A percentile compares a stretch with the other conserved stretches of the same genome.
These are phyloP conservation scores for Zhuliangozyma blackwelliae DNA, from an alignment of 1,139 yeast genomes.

Conservation along the genomic window DNA sequence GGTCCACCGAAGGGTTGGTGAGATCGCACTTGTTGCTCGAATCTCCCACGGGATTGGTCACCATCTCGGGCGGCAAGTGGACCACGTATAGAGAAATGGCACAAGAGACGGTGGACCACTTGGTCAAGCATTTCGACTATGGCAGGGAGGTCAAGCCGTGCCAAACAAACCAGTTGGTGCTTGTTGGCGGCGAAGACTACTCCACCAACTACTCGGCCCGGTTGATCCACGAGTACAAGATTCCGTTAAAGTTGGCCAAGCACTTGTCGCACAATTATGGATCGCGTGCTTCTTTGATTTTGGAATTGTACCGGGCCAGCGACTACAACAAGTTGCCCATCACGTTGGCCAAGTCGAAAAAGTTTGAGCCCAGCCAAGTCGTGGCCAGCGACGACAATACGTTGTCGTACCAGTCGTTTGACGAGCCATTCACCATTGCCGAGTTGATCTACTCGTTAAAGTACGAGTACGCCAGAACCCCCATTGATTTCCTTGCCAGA, in stretches of 20 bases:
- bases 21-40: conserved; percentile 81
- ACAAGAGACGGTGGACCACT: conserved; percentile 81
- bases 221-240: conserved; percentile 71
- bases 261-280: conserved; percentile 89
- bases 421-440: conserved; percentile 89
- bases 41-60: conserved; percentile 65
- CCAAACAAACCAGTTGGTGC: conserved; percentile 55
- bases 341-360: conserved; percentile 47
- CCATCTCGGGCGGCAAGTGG: conserved; percentile 98
- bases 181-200: conserved; percentile 73
- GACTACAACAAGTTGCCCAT: conserved; percentile 59
- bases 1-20: conserved; percentile 76
- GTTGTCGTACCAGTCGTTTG: conserved; percentile 50
- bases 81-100: conserved; percentile 98
- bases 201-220: conserved; percentile 71
- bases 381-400: conserved; percentile 31
- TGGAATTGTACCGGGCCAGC: conserved; percentile 56
- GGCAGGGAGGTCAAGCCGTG: conserved; percentile 48
- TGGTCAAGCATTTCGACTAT: conserved; percentile 51
- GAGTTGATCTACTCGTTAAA: conserved; percentile 80
- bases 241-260: conserved; percentile 73
- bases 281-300: conserved; percentile 77
- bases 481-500: conserved; percentile 87
- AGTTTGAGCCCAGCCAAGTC: conserved; percentile 30
- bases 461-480: conserved; percentile 84